phyloP scores from a whole-genome alignment of 805 yeast genomes.

The Pichia insulana region DNA sequence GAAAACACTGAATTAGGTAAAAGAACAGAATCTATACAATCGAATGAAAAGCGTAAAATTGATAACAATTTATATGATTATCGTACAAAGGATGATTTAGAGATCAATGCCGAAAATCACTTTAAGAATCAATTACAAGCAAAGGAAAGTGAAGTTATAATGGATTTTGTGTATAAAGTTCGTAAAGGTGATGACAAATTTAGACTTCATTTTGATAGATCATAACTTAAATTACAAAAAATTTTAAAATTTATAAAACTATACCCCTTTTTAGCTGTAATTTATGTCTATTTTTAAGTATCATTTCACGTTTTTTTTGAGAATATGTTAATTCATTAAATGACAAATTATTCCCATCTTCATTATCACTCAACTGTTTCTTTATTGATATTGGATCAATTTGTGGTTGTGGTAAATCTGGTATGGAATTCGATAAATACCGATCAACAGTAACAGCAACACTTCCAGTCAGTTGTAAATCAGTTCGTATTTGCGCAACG shows the following conservation, averaged over 20 bases:
- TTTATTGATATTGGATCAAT: not conserved
- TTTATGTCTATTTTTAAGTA: constrained; percentile 52
- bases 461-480: constrained; percentile 67
- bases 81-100: constrained; percentile 22
- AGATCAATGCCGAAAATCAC: constrained; percentile 38
- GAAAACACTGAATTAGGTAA: constrained; percentile 62
- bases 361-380: too few species aligned
- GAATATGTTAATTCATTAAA: constrained; percentile 37
- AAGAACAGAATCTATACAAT: constrained; percentile 39
- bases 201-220: constrained; percentile 31
- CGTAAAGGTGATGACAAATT: constrained; percentile 46
- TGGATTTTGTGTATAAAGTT: constrained; percentile 82
- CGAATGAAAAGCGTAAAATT: constrained; percentile 20
- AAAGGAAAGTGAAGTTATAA: constrained; percentile 78
- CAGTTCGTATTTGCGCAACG: constrained; percentile 61
- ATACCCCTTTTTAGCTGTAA: constrained; percentile 27
- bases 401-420: constrained; percentile 1
- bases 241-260: not conserved
- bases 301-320: constrained; percentile 47
- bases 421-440: constrained; percentile 33
- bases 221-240: not conserved
- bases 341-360: constrained; percentile 18
- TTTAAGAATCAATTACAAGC: constrained; percentile 44
- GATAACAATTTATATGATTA: constrained; percentile 25
- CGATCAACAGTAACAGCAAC: constrained; percentile 75